phyloP scores from a whole-genome alignment of 371 early-diverging fungal genomes.

The Mortierella sp. region DNA sequence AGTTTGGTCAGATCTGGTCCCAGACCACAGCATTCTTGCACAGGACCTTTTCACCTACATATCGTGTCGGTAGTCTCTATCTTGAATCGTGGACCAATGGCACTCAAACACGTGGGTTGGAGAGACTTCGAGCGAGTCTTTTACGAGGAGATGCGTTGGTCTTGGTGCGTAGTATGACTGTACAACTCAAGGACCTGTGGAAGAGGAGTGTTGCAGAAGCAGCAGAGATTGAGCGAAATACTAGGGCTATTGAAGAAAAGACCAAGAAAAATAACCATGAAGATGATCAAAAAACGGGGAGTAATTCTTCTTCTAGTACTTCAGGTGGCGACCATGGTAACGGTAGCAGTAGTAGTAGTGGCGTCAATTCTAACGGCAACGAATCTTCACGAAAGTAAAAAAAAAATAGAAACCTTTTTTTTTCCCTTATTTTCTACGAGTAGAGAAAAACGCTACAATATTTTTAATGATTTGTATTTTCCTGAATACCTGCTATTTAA shows the following conservation, averaged over 20 bases:
- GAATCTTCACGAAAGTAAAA: conserved; percentile 12
- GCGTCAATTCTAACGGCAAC: background rate
- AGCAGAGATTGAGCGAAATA: conserved; percentile 21
- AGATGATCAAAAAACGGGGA: background rate
- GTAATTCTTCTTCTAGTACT: background rate
- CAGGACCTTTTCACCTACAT: conserved; percentile 53
- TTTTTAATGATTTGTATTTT: too few species aligned
- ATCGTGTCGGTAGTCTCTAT: conserved; percentile 43
- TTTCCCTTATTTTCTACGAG: too few species aligned
- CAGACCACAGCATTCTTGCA: conserved; percentile 48
- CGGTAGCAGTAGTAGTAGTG: conserved; percentile 1
- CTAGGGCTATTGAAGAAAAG: conserved; percentile 4
- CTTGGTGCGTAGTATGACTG: conserved; percentile 27
- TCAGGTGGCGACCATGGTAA: background rate
- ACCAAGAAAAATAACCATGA: background rate
- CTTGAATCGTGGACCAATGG: conserved; percentile 54
- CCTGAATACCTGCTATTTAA: too few species aligned
- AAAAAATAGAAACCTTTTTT: too few species aligned
- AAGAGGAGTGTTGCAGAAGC: conserved; percentile 24
- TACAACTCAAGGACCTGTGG: conserved; percentile 20
- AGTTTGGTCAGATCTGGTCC: conserved; percentile 26
- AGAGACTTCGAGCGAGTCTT: conserved; percentile 33
- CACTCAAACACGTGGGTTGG: conserved; percentile 45
- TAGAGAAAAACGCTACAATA: too few species aligned
- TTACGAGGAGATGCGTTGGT: conserved; percentile 42